These are phyloP conservation scores for Aspergillus sp. DNA, from an alignment of 2,329 filamentous ascomycete genomes.

Conservation along the genomic window DNA sequence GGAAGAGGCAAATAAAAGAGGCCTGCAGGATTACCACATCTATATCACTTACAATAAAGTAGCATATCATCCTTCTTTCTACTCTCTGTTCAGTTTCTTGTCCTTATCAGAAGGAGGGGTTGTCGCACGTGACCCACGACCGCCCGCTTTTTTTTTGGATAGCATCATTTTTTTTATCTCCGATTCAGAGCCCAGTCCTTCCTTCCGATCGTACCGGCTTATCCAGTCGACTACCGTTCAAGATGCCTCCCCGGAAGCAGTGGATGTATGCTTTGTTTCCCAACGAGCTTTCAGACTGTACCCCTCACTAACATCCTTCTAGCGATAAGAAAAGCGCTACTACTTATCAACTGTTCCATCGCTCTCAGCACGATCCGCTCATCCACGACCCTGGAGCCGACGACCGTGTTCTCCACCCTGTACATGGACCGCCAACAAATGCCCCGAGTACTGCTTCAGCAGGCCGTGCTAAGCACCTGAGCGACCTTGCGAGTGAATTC, in stretches of 20 bases:
- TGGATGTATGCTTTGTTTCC: conserved; percentile 62
- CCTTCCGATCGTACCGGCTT: conserved; percentile 11
- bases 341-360: conserved; percentile 92
- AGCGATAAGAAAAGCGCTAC: conserved; percentile 88
- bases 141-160: conserved; percentile 12
- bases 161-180: conserved; percentile 10
- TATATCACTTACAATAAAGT: neutral
- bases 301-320: conserved; percentile 27
- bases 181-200: conserved; percentile 15
- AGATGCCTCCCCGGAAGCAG: conserved; percentile 71
- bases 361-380: conserved; percentile 93
- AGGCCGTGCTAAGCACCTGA: conserved; percentile 60
- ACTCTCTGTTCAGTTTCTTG: neutral
- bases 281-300: neutral
- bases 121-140: conserved; percentile 12
- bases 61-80: neutral
- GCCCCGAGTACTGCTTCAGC: conserved; percentile 26
- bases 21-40: neutral
- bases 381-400: conserved; percentile 90
- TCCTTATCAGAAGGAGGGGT: conserved; percentile 4
- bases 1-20: neutral
- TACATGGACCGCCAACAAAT: conserved; percentile 41
- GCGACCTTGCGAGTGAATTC: conserved; percentile 74
- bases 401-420: conserved; percentile 83
- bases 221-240: conserved; percentile 31